Conservation (phyloP, 2,329 filamentous ascomycete species). For the Fusarium austroafricanum region DNA sequence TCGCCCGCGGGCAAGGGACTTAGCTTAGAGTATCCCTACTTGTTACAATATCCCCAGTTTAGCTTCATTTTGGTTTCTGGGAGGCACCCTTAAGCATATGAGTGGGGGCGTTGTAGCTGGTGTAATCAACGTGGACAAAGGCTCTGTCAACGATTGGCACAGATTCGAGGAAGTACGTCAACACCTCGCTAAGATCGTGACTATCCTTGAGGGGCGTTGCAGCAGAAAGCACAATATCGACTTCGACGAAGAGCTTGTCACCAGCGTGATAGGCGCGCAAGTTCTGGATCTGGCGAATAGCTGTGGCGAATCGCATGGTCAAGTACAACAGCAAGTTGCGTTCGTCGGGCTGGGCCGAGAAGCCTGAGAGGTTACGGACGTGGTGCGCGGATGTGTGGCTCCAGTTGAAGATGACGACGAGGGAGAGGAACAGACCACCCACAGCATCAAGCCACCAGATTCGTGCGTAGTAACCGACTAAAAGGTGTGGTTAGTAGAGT, state of each 20-base stretch:
- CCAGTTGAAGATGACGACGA: constrained; percentile 86
- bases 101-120: constrained; percentile 70
- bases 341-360: constrained; percentile 82
- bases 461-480: constrained; percentile 77
- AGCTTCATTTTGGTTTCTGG: constrained; percentile 40
- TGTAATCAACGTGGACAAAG: constrained; percentile 75
- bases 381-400: constrained; percentile 77
- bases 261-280: constrained; percentile 87
- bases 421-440: constrained; percentile 80
- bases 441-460: constrained; percentile 88
- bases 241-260: constrained; percentile 84
- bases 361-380: constrained; percentile 83
- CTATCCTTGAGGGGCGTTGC: constrained; percentile 80
- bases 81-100: constrained; percentile 60
- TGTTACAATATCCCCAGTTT: neutral
- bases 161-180: constrained; percentile 87
- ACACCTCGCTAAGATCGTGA: constrained; percentile 80
- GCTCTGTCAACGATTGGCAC: constrained; percentile 81
- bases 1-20: neutral
- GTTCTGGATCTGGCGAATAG: constrained; percentile 87
- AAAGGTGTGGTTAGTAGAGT: constrained; percentile 23
- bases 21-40: neutral
- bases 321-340: constrained; percentile 88
- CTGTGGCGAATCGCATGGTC: constrained; percentile 92
- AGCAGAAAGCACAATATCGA: constrained; percentile 86